Evolutionary conservation across 2,329 filamentous ascomycete genomes (phyloP), one percentile per base, ranked within the genome.

Genomic region (Lachnellula cervina): DNA sequence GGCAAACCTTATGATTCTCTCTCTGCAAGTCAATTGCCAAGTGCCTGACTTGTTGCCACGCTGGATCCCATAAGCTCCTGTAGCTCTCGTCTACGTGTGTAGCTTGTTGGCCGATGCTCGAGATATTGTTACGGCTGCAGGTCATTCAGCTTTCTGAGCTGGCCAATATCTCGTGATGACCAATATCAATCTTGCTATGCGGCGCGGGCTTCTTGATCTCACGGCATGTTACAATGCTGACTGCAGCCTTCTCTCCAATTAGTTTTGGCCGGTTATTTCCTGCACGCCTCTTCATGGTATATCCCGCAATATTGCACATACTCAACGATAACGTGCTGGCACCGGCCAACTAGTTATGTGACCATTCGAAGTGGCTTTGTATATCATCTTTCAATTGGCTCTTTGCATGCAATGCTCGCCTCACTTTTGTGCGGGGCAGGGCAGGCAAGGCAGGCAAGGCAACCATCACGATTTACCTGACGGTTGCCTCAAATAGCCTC

Each of bases 271-370:
- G 19, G 16, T 11, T 40, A 38, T 13, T 32, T 19, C 34, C 34
- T 43, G 52, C 47, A 49, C 46, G 52, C 47, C 47, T 55, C 52
- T 46, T 46, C 9, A 32, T 21, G 44, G 11, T 44, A 19, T 40
- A 19, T 21, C 38, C 38, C 16, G 17, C 16, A 40, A n/a, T 19
- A 19, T 19, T 19, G 14, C 38, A 3, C 6, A n/a, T 3, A n/a
- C 6, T n/a, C n/a, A 44, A 17, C 23, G 37, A 25, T 46, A 21
- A 46, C 14, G 21, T 21, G 23, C 44, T 46, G 14, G 23, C 19
- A 46, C 34, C 32, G 44, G 21, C 9, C 23, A 23, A 32, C 11
- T 21, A 34, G 3, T 46, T 46, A 46, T 46, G 44, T 46, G n/a
- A 32, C 44, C 9, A 5, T 28, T 46, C 23, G 23, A 3, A 16